Percentiles rank a stretch among this genome's conserved stretches.
Evolutionary conservation across 208 protist species (phyloP).

Genomic region (Crithidia thermophila): DNA sequence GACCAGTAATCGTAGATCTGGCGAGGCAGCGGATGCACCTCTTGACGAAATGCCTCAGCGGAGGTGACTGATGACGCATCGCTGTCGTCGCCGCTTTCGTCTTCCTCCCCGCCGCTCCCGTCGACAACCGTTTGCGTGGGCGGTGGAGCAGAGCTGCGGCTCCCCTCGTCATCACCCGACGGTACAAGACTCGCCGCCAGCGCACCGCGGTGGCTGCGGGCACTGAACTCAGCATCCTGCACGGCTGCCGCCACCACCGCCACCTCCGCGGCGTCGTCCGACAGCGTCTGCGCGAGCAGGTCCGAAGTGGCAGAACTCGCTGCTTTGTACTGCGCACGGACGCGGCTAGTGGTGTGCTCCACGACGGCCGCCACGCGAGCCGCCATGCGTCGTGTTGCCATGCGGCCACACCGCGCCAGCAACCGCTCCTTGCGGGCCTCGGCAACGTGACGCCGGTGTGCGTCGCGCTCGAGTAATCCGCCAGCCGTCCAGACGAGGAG

Average conservation of each 20-base stretch:
- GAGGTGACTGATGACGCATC: constrained; percentile 12
- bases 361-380: constrained; percentile 28
- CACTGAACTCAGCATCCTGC: background rate
- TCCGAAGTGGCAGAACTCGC: background rate
- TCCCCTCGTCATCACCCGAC: background rate
- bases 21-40: constrained; percentile 25
- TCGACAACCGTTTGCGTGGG: background rate
- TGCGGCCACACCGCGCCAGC: constrained; percentile 28
- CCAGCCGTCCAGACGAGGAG: constrained; percentile 75
- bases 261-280: too few relatives aligned
- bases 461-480: constrained; percentile 38
- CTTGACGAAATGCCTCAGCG: background rate
- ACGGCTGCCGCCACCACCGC: constrained; percentile 2
- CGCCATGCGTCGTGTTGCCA: constrained; percentile 47
- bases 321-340: background rate
- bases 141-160: background rate
- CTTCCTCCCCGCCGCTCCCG: background rate
- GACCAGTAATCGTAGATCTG: constrained; percentile 46
- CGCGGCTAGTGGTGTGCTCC: background rate
- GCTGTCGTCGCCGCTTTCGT: constrained; percentile 6
- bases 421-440: constrained; percentile 24
- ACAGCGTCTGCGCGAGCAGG: background rate
- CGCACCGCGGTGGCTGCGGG: background rate
- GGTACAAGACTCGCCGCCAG: background rate
- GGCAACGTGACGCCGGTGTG: constrained; percentile 4